Evolutionary conservation across 2,329 filamentous ascomycete genomes (phyloP), one percentile per base, ranked within the genome.

Genomic region (Penicillium sclerotigenum): DNA sequence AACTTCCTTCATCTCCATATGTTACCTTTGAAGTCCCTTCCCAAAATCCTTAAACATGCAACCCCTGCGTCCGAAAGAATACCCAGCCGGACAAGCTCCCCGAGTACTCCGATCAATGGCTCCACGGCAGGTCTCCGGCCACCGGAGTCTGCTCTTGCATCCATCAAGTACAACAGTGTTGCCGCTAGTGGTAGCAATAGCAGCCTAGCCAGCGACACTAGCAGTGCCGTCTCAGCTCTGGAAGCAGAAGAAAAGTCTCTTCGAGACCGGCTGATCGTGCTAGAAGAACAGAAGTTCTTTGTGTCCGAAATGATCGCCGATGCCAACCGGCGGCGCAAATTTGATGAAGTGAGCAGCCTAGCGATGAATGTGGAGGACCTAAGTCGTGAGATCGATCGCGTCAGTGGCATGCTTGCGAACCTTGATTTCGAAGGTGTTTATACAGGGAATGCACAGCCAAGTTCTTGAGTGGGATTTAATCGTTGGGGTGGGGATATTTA

Each of bases 221-320:
- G 81, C 56, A 83, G 80, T 58, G 79, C 80, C 14, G 77, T 88
- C 14, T 87, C 84, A 0, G 84, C 83, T 2, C 76, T 96, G 5
- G 91, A 96, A 72, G 84, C 83, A 0, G 91, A 96, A 69, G 91
- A 96, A 72, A 93, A 90, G 70, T 84, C 90, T 20, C 77, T 95
- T 1, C 83, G 88, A 16, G 91, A 96, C 67, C 80, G 86, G 4
- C 77, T 96, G 13, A 88, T 94, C 29, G 87, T 97, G 7, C 80
- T 97, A 1, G 91, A 96, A 71, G 92, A 97, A 74, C 92, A 97
- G 72, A 88, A 87, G 61, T 96, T 95, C 73, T 85, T 96, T 75
- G 91, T 97, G 0, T 85, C 87, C 36, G 86, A 90, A 64, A 96
- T 96, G 91, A 84, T 96, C 42, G 84, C 83, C 8, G 84, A 87